phyloP scores from a whole-genome alignment of 2,329 filamentous ascomycete species.

The Aspergillus fructus region DNA sequence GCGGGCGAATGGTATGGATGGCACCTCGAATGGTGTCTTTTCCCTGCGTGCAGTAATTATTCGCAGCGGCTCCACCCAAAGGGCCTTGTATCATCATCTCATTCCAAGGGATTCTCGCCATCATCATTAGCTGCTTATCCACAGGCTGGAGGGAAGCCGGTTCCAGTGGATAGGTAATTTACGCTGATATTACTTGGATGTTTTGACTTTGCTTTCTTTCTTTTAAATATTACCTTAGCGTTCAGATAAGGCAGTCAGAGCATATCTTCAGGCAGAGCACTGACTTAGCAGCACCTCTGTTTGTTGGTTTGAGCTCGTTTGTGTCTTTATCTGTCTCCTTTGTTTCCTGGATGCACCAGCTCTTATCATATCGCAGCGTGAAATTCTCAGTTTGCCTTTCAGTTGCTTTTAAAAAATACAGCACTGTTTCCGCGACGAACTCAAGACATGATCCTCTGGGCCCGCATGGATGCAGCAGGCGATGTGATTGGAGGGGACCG shows the following conservation, averaged over 20 bases:
- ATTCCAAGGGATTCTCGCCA: constrained; percentile 39
- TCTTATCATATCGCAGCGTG: background rate
- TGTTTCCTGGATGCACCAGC: background rate
- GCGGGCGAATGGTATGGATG: constrained; percentile 5
- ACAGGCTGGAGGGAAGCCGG: background rate
- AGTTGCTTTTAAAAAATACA: background rate
- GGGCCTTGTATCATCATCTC: constrained; percentile 28
- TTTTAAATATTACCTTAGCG: background rate
- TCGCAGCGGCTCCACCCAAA: constrained; percentile 24
- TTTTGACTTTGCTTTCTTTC: background rate
- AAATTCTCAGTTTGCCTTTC: background rate
- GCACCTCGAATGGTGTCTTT: constrained; percentile 6
- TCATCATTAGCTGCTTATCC: constrained; percentile 24
- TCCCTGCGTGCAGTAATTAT: constrained; percentile 17
- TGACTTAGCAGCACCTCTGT: too few species aligned
- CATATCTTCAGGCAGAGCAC: too few species aligned
- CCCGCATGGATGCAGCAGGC: constrained; percentile 22
- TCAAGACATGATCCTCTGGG: constrained; percentile 13
- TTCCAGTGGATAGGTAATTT: constrained; percentile 6
- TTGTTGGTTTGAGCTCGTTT: too few species aligned
- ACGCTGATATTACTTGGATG: background rate
- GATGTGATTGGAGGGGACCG: constrained; percentile 27
- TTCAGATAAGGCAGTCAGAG: background rate
- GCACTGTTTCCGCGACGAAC: background rate
- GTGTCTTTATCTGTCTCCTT: background rate